These are phyloP conservation scores for Boletus rubescentipes DNA, from an alignment of 768 basidiomycete genomes.

Conservation along the genomic window DNA sequence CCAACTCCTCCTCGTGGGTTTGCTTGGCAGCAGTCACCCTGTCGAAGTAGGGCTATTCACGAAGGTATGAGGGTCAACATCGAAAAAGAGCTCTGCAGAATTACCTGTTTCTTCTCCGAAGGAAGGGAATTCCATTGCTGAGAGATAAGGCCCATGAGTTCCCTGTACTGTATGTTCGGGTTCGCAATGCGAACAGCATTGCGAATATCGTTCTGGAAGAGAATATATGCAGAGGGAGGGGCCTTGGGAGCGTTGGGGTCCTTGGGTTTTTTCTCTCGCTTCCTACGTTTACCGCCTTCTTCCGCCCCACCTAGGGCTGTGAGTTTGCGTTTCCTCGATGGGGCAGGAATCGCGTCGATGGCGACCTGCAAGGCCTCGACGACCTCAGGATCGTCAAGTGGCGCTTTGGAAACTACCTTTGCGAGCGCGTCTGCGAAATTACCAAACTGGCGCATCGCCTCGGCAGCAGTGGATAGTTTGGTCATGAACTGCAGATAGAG, in stretches of 20 bases:
- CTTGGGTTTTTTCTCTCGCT: slow-evolving; percentile 58
- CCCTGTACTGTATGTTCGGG: slow-evolving; percentile 65
- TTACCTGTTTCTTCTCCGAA: slow-evolving; percentile 70
- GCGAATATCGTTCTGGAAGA: slow-evolving; percentile 92
- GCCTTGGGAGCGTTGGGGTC: slow-evolving; percentile 96
- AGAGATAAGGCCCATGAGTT: slow-evolving; percentile 70
- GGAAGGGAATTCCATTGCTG: slow-evolving; percentile 72
- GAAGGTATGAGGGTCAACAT: neutral
- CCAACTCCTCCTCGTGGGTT: slow-evolving; percentile 61
- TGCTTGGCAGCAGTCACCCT: slow-evolving; percentile 59
- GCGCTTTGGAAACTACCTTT: slow-evolving; percentile 42
- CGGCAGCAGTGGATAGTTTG: slow-evolving; percentile 56
- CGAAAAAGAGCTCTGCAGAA: slow-evolving; percentile 25
- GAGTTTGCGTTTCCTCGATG: slow-evolving; percentile 54
- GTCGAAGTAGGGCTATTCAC: slow-evolving; percentile 31
- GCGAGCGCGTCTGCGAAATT: slow-evolving; percentile 60
- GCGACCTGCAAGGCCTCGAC: slow-evolving; percentile 28
- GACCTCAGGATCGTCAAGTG: slow-evolving; percentile 33
- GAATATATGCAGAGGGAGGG: slow-evolving; percentile 87
- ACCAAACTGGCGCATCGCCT: slow-evolving; percentile 62
- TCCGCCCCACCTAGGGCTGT: slow-evolving; percentile 29
- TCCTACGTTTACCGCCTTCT: slow-evolving; percentile 38
- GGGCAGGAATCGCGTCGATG: slow-evolving; percentile 32
- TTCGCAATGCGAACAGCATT: slow-evolving; percentile 64
- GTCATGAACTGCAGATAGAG: slow-evolving; percentile 48